Conservation (phyloP, 1,284 basidiomycete species). For the Puccinia triticina region DNA sequence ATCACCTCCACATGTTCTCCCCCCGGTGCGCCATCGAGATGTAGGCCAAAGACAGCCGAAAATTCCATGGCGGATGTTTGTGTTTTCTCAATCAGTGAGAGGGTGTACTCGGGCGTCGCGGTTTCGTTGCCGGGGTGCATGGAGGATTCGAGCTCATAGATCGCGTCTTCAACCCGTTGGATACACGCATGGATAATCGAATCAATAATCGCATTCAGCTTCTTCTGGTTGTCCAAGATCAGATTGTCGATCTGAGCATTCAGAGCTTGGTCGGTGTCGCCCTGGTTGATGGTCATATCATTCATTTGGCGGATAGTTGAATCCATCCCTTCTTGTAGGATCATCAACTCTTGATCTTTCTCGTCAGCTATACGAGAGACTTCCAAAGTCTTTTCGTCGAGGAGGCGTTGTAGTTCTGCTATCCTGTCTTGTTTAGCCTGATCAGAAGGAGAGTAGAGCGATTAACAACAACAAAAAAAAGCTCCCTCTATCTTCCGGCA, state of each 20-base stretch:
- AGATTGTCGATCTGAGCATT: conserved; percentile 95
- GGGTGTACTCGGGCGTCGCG: conserved; percentile 94
- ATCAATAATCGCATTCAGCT: conserved; percentile 97
- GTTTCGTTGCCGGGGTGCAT: conserved; percentile 90
- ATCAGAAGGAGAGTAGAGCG: conserved; percentile 35
- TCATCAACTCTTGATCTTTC: conserved; percentile 93
- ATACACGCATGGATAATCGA: conserved; percentile 96
- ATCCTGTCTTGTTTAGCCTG: conserved; percentile 91
- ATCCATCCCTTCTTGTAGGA: conserved; percentile 96
- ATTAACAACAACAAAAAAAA: not conserved
- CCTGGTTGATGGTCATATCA: conserved; percentile 70
- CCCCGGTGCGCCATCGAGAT: conserved; percentile 82
- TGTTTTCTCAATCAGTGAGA: conserved; percentile 98
- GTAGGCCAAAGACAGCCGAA: conserved; percentile 88
- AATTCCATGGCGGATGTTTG: conserved; percentile 93
- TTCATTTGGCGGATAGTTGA: conserved; percentile 85
- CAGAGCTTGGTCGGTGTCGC: conserved; percentile 81
- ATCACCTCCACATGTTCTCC: conserved; percentile 97
- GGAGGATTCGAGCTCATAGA: conserved; percentile 96
- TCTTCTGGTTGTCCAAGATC: conserved; percentile 95
- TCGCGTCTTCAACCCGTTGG: conserved; percentile 93
- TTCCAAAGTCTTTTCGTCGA: conserved; percentile 75
- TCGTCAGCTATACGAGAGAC: conserved; percentile 82
- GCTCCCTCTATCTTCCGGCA: not conserved
- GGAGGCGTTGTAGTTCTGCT: conserved; percentile 79